These are phyloP conservation scores for Carex arenaria DNA, from an alignment of 202 grass and related monocot species.

Conservation along the genomic window DNA sequence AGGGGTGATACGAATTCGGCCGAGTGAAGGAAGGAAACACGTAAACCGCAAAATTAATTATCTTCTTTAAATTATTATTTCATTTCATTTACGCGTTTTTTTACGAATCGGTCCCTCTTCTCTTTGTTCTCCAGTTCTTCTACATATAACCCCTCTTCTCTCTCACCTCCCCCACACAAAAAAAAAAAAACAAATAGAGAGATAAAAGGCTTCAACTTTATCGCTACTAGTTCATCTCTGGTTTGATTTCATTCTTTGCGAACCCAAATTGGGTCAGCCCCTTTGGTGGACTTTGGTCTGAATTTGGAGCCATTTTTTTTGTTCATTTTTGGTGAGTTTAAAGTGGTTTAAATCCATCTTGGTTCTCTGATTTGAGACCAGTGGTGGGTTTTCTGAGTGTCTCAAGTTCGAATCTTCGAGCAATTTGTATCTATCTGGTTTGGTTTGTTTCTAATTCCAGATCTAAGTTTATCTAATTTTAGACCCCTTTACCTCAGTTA, in stretches of 20 bases:
- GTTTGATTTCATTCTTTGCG: neutral
- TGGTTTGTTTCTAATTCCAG: no score
- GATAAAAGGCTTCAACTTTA: neutral
- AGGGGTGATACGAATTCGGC: no score
- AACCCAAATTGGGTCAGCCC: neutral
- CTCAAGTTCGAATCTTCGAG: no score
- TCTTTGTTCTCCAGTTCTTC: neutral
- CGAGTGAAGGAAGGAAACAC: no score
- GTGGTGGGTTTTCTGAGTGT: no score
- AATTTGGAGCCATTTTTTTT: constrained; percentile 2
- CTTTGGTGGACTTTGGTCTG: neutral
- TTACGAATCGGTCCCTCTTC: neutral
- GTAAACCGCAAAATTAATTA: no score
- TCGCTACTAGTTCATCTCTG: neutral
- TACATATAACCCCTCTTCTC: neutral
- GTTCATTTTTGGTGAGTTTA: constrained; percentile 10
- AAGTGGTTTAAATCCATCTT: neutral
- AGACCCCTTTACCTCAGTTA: no score
- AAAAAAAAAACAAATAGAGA: neutral
- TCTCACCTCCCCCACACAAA: neutral
- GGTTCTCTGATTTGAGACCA: neutral
- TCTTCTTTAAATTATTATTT: no score
- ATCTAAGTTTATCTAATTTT: no score
- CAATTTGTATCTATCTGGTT: no score
- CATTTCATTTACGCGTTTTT: no score